These are phyloP conservation scores for Lepiota venenata DNA, from an alignment of 768 basidiomycete species.

Conservation along the genomic window DNA sequence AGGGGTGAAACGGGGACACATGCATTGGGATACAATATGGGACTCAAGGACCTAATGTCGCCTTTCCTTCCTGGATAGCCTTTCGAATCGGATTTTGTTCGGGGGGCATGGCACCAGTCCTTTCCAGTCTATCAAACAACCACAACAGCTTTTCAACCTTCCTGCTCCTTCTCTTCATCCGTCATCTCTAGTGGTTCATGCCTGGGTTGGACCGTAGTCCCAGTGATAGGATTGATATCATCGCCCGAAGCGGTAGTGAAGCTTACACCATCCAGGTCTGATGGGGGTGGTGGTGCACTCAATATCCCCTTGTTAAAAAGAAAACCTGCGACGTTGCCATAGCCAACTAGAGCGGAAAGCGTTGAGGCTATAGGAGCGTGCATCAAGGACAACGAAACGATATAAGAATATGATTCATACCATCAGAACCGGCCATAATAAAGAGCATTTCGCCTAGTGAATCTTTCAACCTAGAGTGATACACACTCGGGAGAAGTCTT, in stretches of 20 bases:
- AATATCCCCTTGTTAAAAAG: conserved; percentile 89
- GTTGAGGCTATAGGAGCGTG: conserved; percentile 44
- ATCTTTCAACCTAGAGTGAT: conserved; percentile 69
- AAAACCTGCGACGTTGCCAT: conserved; percentile 95
- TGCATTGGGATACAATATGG: conserved; percentile 4
- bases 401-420: conserved; percentile 23
- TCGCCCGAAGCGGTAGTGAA: conserved; percentile 32
- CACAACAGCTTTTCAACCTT: conserved; percentile 92
- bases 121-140: conserved; percentile 87
- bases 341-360: conserved; percentile 80
- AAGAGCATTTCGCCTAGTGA: conserved; percentile 86
- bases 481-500: conserved; percentile 70
- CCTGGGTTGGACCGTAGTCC: conserved; percentile 49
- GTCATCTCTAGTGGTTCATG: conserved; percentile 63
- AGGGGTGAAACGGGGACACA: not conserved
- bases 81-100: conserved; percentile 71
- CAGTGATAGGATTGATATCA: conserved; percentile 83
- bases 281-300: conserved; percentile 44
- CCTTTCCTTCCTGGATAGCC: conserved; percentile 47
- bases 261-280: conserved; percentile 27
- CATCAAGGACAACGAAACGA: not conserved
- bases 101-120: conserved; percentile 62
- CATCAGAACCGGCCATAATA: conserved; percentile 76
- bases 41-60: conserved; percentile 8
- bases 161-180: conserved; percentile 91